phyloP scores from a whole-genome alignment of 2,329 filamentous ascomycete species.

The Cytospora chrysosperma region DNA sequence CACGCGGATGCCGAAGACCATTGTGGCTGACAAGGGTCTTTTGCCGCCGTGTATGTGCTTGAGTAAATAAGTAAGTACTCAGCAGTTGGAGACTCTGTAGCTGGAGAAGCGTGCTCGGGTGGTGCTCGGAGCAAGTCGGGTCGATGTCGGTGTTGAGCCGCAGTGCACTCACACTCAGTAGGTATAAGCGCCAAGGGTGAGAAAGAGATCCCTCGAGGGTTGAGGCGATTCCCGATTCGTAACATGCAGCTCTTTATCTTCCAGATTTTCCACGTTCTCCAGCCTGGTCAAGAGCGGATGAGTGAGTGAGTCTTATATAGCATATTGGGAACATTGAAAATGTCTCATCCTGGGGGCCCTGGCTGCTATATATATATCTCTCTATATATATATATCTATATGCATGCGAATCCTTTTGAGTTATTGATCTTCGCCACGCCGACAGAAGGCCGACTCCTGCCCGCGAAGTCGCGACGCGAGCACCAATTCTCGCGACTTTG shows the following conservation, averaged over 20 bases:
- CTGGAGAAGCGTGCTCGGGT: background rate
- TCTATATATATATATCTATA: too few species aligned
- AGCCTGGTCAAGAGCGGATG: slow-evolving; percentile 11
- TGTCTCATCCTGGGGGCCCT: background rate
- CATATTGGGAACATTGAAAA: too few species aligned
- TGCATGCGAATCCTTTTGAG: background rate
- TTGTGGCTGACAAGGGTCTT: background rate
- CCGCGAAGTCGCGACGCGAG: slow-evolving; percentile 4
- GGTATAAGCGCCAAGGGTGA: background rate
- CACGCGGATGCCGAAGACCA: slow-evolving; percentile 21
- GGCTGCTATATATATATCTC: background rate
- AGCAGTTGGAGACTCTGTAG: background rate
- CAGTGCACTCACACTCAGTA: background rate
- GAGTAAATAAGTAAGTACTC: background rate
- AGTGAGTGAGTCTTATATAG: background rate
- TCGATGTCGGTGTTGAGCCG: slow-evolving; percentile 20
- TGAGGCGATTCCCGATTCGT: slow-evolving; percentile 18
- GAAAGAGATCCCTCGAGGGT: background rate
- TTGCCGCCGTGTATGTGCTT: too few species aligned
- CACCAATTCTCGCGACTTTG: background rate
- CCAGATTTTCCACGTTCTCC: too few species aligned
- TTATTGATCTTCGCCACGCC: background rate
- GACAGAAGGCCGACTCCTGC: background rate
- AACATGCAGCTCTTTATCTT: too few species aligned
- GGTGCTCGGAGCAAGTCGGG: slow-evolving; percentile 6